Base-by-base conservation (phyloP, 2,329 filamentous ascomycete genomes). In the Ceratocystis destructans region DNA sequence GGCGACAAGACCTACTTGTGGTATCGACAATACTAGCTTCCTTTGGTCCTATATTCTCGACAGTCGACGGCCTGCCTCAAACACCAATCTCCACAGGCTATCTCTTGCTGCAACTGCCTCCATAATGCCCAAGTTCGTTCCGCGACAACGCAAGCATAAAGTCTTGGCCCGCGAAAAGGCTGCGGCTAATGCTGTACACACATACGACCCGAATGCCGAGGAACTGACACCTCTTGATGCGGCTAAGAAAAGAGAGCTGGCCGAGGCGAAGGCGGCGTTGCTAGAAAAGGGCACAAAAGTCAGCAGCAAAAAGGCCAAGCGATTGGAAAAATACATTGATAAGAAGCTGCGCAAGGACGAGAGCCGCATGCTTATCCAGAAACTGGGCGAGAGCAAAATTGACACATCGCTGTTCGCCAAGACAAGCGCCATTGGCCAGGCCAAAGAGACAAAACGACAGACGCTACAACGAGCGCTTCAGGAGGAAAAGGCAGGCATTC, bases 311-410 rank as follows among this genome's bases (percentile, higher is more conserved):
- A 87, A 87, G 73, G 82, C 84, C 5, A 87, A 87, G 76, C 79
- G 85, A 1, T 73, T 87, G 48, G 84, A 87, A 69, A 87, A 87
- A 72, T 87, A 87, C 73, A 85, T 87, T 70, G 92, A 97, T 72
- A 94, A 83, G 67, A 99, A 99, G 80, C 79, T 99, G 59, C 89
- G 87, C 75, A 96, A 96, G 75, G 94, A 99, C 73, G 93, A 97
- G 75, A 96, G 90, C 72, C 80, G 89, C 33, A 88, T 86, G 66
- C 79, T 99, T 37, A 80, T 97, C 71, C 88, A 89, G 73, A 92
- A 94, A 73, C 81, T 99, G 31, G 89, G 89, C 20, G 81, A 84
- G 68, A 82, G 84, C 65, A 91, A 88, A 72, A 83, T 94, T 70
- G 92, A 97, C 73, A 96, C 90, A 1, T 89, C 83, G 69, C 78